Evolutionary conservation across 2,329 filamentous ascomycete species (phyloP).

Genomic region (Xylariaceae sp.): DNA sequence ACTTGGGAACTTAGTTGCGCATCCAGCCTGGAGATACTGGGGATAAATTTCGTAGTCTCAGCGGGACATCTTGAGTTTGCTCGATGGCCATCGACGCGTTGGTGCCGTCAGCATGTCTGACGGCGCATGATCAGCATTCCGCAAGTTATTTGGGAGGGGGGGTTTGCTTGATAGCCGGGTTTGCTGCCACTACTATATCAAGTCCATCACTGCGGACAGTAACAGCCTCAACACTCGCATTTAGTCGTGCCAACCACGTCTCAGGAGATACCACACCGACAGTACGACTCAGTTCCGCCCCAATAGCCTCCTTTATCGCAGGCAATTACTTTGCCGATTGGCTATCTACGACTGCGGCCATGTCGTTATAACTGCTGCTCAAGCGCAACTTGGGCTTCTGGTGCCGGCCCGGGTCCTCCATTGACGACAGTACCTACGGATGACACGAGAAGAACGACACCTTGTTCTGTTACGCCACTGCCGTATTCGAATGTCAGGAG

Average conservation of each 20-base stretch:
- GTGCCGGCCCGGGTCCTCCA: conserved; percentile 3
- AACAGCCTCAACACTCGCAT: conserved; percentile 1
- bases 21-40: conserved; percentile 31
- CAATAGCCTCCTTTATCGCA: conserved; percentile 14
- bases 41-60: conserved; percentile 23
- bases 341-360: conserved; percentile 20
- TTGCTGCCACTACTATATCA: conserved; percentile 14
- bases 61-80: conserved; percentile 21
- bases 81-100: conserved; percentile 19
- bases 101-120: not conserved
- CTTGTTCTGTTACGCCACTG: not conserved
- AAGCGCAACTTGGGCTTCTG: conserved; percentile 14
- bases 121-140: conserved; percentile 15
- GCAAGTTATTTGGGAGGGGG: conserved; percentile 23
- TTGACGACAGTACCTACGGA: conserved; percentile 17
- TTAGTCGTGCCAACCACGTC: conserved; percentile 12
- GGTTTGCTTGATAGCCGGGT: conserved; percentile 30
- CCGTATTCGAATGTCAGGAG: conserved; percentile 13
- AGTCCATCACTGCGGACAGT: not conserved
- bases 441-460: conserved; percentile 22
- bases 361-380: conserved; percentile 1
- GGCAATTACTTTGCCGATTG: conserved; percentile 26
- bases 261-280: conserved; percentile 14
- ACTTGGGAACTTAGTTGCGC: conserved; percentile 33
- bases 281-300: not conserved